Conservation (phyloP, 148 eudicot species). For the Suaeda aralocaspica region DNA sequence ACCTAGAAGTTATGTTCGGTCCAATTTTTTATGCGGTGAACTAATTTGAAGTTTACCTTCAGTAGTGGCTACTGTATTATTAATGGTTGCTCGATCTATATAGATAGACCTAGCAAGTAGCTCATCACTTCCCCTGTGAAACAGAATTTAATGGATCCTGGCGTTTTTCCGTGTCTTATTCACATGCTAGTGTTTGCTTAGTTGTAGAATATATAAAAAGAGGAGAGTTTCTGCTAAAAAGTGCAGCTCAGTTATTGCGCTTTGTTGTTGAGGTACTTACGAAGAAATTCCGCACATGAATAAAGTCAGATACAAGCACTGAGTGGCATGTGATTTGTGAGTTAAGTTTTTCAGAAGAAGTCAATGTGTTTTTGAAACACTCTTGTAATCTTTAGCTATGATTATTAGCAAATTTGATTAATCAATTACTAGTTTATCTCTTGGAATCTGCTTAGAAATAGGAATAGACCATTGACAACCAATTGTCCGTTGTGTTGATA, state of each 20-base stretch:
- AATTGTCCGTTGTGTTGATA: no score
- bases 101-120: not conserved
- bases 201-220: not conserved
- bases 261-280: not conserved
- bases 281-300: not conserved
- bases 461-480: no score
- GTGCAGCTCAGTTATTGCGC: not conserved
- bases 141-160: not conserved
- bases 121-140: not conserved
- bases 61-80: not conserved
- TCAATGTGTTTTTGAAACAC: no score
- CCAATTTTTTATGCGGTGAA: not conserved
- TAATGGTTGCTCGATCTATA: not conserved
- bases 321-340: no score
- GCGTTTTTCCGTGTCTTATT: not conserved
- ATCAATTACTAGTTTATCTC: no score
- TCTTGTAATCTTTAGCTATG: no score
- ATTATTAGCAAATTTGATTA: no score
- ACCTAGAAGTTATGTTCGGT: not conserved
- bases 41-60: not conserved
- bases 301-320: no score
- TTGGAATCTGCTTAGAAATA: no score
- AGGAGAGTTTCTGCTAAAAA: not conserved
- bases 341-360: no score
- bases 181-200: not conserved